Evolutionary conservation across 805 yeast species (phyloP), one percentile per base, ranked within the genome.

Genomic region (Clavispora carvajalis): DNA sequence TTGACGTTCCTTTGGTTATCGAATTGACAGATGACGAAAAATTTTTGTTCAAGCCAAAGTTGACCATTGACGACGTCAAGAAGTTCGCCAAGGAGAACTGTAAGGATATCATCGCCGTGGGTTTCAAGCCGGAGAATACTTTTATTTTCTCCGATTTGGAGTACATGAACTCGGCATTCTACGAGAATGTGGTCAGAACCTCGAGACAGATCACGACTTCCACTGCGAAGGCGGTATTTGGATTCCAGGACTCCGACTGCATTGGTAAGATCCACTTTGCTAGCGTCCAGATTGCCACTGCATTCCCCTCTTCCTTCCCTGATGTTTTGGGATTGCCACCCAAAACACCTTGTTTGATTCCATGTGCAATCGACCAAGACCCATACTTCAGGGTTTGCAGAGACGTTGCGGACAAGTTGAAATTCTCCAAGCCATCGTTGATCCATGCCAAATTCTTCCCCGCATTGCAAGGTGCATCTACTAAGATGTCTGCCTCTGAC

Each of bases 281-380:
- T 12, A 86, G 96, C 25, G 80, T 93, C 55, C 99, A 93, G 71
- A 93, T 95, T 57, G 86, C 97, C 19, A 82, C 97, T 13, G 95
- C 96, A 1, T 91, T 93, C 71, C 95, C 96, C 44, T 85, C 91
- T 36, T 86, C 97, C 11, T 93, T 87, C 77, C 99, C 98, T 2
- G 95, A 83, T 48, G 85, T 93, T 18, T 76, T 93, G 53, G 96
- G 87, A 6, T 67, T 82, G 55, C 87, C 95, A 34, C 71, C 81
- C 36, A 93, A 90, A 69, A 88, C 97, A 0, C 98, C 96, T 47
- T 88, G 96, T 65, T 73, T 93, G 63, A 93, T 93, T 63, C 99
- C 99, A 29, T 93, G 99, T 74, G 99, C 99, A 36, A 93, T 93
- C 60, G 99, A 93, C 62, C 99, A 91, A 72, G 99, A 93, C 64